Evolutionary conservation across 345 rosid genomes (phyloP).

Genomic region (Anacardium occidentale): DNA sequence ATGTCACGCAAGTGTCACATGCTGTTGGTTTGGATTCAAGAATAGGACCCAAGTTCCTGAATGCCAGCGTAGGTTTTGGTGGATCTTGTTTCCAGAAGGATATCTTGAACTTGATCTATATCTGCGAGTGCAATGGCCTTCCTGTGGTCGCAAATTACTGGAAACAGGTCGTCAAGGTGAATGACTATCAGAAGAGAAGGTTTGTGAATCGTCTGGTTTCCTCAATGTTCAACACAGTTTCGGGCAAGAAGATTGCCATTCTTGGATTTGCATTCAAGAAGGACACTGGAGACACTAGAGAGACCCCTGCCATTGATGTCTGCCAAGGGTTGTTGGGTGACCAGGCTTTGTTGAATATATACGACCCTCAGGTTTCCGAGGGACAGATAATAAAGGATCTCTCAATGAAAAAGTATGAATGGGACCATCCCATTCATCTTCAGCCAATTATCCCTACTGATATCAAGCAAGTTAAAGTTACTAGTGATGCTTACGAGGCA

Average conservation of each 20-base stretch:
- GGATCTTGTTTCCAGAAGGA: conserved; percentile 80
- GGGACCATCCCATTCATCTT: conserved; percentile 67
- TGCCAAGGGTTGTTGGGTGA: conserved; percentile 64
- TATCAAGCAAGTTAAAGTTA: conserved; percentile 46
- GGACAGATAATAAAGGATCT: conserved; percentile 71
- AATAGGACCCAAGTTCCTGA: conserved; percentile 70
- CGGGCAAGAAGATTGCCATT: conserved; percentile 61
- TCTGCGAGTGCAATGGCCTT: conserved; percentile 71
- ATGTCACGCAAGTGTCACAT: conserved; percentile 57
- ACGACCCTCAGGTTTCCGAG: conserved; percentile 59
- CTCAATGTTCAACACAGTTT: conserved; percentile 66
- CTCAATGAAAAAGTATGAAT: conserved; percentile 65
- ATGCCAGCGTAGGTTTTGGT: conserved; percentile 74
- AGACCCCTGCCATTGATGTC: conserved; percentile 74
- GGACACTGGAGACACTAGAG: conserved; percentile 80
- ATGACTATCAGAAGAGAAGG: conserved; percentile 67
- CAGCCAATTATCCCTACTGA: conserved; percentile 51
- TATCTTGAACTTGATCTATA: conserved; percentile 62
- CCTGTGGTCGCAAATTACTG: conserved; percentile 68
- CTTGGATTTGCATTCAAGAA: conserved; percentile 74
- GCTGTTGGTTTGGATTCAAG: conserved; percentile 65
- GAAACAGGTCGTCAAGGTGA: conserved; percentile 74
- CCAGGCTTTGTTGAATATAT: conserved; percentile 56
- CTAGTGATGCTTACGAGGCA: conserved; percentile 59
- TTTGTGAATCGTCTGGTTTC: conserved; percentile 64